A percentile compares a stretch with the other conserved stretches of the same genome.
phyloP scores from a whole-genome alignment of 2,329 filamentous ascomycete species.

The Talaromyces piceae region DNA sequence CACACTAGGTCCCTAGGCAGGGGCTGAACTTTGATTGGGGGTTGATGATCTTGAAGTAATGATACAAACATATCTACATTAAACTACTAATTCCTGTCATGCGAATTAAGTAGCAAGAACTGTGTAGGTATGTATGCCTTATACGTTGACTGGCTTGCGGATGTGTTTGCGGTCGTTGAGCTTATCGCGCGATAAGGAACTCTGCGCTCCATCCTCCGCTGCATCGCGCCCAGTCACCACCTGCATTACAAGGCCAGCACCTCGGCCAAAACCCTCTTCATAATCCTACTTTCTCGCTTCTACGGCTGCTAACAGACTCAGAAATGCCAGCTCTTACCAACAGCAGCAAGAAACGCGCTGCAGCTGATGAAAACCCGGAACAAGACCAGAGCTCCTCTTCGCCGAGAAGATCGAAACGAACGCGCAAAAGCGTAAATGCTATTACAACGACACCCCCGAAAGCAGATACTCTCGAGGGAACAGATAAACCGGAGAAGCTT shows the following conservation, averaged over 20 bases:
- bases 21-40: too few relatives aligned
- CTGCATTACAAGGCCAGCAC: neutral
- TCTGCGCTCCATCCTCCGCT: neutral
- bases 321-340: slow-evolving; percentile 5
- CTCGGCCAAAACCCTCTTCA: neutral
- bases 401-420: slow-evolving; percentile 11
- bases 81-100: too few relatives aligned
- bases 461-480: neutral
- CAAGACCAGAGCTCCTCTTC: slow-evolving; percentile 2
- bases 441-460: neutral
- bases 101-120: too few relatives aligned
- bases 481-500: neutral
- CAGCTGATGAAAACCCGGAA: neutral
- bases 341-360: slow-evolving; percentile 8
- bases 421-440: neutral
- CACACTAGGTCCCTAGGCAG: too few relatives aligned
- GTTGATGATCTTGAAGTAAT: too few relatives aligned
- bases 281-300: neutral
- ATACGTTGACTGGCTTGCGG: too few relatives aligned
- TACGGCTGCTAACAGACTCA: neutral
- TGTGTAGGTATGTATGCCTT: too few relatives aligned
- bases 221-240: neutral
- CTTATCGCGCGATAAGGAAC: neutral
- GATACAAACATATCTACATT: too few relatives aligned
- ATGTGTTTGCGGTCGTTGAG: neutral